Percentiles rank a stretch among this genome's conserved stretches.
phyloP scores from a whole-genome alignment of 31 red algal species.

The Endocladia muricata region DNA sequence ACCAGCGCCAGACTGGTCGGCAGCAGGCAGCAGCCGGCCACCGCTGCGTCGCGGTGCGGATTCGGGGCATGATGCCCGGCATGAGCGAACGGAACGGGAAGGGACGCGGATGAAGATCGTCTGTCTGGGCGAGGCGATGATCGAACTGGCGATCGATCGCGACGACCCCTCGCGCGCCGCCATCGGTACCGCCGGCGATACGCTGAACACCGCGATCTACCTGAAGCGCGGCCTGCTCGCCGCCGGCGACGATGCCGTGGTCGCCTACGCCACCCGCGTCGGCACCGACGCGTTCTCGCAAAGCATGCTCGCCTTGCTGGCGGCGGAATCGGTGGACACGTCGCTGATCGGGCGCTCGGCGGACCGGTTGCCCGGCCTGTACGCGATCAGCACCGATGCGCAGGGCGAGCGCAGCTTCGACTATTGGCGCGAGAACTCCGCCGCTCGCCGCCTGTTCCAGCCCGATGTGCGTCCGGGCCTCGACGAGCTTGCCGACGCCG shows the following conservation, averaged over 20 bases:
- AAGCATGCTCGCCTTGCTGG: not conserved
- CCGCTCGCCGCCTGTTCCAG: not conserved
- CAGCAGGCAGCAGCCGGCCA: no score
- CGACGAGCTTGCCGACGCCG: not conserved
- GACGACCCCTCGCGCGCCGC: not conserved
- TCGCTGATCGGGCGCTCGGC: not conserved
- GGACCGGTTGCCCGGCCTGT: not conserved
- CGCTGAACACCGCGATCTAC: not conserved
- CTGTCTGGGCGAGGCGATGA: not conserved
- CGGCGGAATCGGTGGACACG: not conserved
- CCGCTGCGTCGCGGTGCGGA: no score
- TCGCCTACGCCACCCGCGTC: not conserved
- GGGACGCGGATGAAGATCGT: no score
- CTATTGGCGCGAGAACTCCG: not conserved
- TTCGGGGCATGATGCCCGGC: no score
- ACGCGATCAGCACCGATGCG: not conserved
- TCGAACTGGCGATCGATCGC: not conserved
- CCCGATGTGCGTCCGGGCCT: not conserved
- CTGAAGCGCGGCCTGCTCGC: not conserved
- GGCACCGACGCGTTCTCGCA: not conserved
- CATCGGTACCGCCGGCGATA: not conserved
- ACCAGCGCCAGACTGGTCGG: no score
- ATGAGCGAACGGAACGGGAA: no score
- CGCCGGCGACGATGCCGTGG: not conserved
- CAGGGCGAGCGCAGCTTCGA: not conserved